phyloP scores from a whole-genome alignment of 2,329 filamentous ascomycete genomes.

The Cordyceps pruinosa region DNA sequence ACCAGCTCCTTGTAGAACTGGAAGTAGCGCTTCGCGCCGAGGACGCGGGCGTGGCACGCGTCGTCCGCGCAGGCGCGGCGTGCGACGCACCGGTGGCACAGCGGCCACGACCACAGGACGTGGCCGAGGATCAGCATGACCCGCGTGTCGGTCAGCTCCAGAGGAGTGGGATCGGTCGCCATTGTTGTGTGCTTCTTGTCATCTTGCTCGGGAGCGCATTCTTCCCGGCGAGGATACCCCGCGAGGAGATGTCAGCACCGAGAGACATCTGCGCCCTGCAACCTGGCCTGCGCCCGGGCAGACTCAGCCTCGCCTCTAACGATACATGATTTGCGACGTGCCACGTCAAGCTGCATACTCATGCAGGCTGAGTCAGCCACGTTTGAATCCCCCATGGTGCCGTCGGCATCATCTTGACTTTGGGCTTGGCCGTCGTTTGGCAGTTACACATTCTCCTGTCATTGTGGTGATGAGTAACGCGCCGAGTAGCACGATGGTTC shows the following conservation, averaged over 20 bases:
- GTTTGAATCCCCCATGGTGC: neutral
- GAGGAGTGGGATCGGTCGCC: neutral
- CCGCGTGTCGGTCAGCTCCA: neutral
- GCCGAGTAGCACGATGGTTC: neutral
- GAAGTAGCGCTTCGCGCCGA: neutral
- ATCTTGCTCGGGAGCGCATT: neutral
- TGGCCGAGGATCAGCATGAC: neutral
- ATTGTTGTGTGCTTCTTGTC: neutral
- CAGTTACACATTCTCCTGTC: neutral
- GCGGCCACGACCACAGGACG: neutral
- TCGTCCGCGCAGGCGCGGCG: neutral
- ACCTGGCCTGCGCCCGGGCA: too few species aligned
- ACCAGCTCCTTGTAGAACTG: constrained; percentile 3
- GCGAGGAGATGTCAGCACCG: neutral
- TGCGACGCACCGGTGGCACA: neutral
- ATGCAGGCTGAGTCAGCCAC: neutral
- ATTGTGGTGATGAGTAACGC: neutral
- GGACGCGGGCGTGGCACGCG: neutral
- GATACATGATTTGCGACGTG: neutral
- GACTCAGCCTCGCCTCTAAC: neutral
- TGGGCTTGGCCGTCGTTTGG: too few species aligned
- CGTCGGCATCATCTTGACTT: neutral
- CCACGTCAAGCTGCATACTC: neutral
- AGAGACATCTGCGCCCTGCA: neutral
- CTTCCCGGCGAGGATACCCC: neutral